A percentile compares a stretch with the other conserved stretches of the same genome.
phyloP scores from a whole-genome alignment of 192 early-diverging fungal genomes.

The Chytriomyces sp. region DNA sequence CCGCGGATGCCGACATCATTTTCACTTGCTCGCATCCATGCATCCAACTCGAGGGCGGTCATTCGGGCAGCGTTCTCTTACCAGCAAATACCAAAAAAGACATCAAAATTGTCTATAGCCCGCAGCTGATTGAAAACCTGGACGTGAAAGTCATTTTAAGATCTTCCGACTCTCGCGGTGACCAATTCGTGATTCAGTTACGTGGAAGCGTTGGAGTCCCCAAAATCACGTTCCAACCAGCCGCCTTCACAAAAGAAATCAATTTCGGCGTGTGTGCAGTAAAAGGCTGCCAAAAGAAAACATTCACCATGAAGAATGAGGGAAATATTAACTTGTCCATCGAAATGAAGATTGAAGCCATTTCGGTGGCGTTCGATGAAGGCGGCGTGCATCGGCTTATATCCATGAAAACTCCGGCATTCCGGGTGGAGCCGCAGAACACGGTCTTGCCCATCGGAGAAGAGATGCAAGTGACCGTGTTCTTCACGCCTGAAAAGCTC shows the following conservation, averaged over 20 bases:
- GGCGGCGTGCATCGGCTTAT: slow-evolving; percentile 5
- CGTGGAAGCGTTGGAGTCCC: slow-evolving; percentile 62
- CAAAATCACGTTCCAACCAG: slow-evolving; percentile 52
- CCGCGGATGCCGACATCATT: slow-evolving; percentile 60
- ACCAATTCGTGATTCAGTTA: slow-evolving; percentile 59
- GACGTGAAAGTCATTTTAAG: slow-evolving; percentile 57
- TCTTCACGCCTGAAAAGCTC: slow-evolving; percentile 55
- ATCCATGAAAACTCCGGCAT: slow-evolving; percentile 14
- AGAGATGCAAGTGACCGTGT: slow-evolving; percentile 41
- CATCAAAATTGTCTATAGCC: slow-evolving; percentile 56
- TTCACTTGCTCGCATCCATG: slow-evolving; percentile 59
- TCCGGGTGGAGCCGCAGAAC: slow-evolving; percentile 42
- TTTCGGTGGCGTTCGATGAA: slow-evolving; percentile 19
- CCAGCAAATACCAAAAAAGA: slow-evolving; percentile 51
- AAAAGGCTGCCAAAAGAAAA: slow-evolving; percentile 44
- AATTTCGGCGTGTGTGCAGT: slow-evolving; percentile 63
- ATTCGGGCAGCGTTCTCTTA: slow-evolving; percentile 30
- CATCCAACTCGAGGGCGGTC: slow-evolving; percentile 47
- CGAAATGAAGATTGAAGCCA: slow-evolving; percentile 36
- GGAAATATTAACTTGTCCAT: slow-evolving; percentile 61
- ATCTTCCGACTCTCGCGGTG: slow-evolving; percentile 62
- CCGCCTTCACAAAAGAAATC: slow-evolving; percentile 42
- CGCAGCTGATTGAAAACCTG: slow-evolving; percentile 56
- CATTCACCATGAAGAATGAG: slow-evolving; percentile 60
- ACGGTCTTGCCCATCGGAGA: slow-evolving; percentile 55